Percentiles rank a stretch among this genome's conserved stretches.
Evolutionary conservation across 495 filamentous ascomycete species (phyloP).

Genomic region (Daldinia concentrica): DNA sequence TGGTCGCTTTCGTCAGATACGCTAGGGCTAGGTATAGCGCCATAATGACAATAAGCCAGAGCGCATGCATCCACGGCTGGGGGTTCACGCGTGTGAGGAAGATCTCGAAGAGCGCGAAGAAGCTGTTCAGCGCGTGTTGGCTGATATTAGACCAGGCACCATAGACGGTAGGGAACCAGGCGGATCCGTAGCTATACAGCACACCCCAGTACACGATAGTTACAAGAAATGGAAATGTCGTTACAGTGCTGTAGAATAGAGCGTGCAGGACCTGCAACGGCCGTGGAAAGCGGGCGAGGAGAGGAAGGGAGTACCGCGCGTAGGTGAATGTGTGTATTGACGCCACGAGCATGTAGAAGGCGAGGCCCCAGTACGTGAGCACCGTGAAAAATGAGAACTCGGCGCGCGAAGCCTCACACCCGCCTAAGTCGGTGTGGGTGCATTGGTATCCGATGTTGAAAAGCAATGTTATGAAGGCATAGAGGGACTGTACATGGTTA

Average conservation of each 20-base stretch:
- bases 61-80: conserved; percentile 65
- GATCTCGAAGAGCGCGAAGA: conserved; percentile 78
- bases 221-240: conserved; percentile 75
- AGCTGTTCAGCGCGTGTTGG: conserved; percentile 75
- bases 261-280: conserved; percentile 71
- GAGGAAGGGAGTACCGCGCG: conserved; percentile 59
- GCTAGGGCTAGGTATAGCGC: conserved; percentile 76
- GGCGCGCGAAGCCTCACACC: conserved; percentile 48
- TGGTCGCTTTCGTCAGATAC: conserved; percentile 73
- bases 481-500: conserved; percentile 61
- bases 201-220: conserved; percentile 70
- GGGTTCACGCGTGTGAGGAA: conserved; percentile 68
- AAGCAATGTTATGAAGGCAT: conserved; percentile 75
- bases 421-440: conserved; percentile 45
- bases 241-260: conserved; percentile 71
- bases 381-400: conserved; percentile 85
- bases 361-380: conserved; percentile 79
- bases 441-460: conserved; percentile 71
- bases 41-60: conserved; percentile 68
- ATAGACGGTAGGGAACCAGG: conserved; percentile 62
- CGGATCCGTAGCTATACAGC: conserved; percentile 55
- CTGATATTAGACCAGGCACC: conserved; percentile 76
- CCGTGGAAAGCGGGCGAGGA: conserved; percentile 69
- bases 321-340: conserved; percentile 74
- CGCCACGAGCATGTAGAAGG: conserved; percentile 76